Percentiles rank a stretch among this genome's conserved stretches.
Evolutionary conservation across 148 eudicot genomes (phyloP).

Genomic region (Linanthus parryae): DNA sequence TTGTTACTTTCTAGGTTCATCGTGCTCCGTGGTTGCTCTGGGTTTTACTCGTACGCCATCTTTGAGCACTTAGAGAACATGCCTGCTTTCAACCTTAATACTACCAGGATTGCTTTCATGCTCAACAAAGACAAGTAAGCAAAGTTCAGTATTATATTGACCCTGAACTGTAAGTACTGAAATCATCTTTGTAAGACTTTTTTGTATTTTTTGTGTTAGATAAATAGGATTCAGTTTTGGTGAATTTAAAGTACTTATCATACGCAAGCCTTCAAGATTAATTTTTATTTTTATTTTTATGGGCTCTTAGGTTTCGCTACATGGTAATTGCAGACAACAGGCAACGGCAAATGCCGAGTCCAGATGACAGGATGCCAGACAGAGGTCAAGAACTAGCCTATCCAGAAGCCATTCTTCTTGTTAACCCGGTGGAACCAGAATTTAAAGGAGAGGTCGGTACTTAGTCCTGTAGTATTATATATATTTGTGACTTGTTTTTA

Average conservation of each 20-base stretch:
- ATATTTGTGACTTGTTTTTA: too few relatives aligned
- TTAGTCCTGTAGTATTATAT: too few relatives aligned
- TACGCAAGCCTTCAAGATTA: not conserved
- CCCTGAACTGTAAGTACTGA: not conserved
- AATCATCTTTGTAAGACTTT: too few relatives aligned
- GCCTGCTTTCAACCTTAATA: slow-evolving; percentile 68
- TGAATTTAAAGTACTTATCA: not conserved
- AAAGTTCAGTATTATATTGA: not conserved
- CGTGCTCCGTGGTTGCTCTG: slow-evolving; percentile 72
- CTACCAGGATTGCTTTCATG: slow-evolving; percentile 79
- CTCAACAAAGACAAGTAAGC: slow-evolving; percentile 55
- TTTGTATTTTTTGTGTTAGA: not conserved
- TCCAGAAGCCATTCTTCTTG: slow-evolving; percentile 12
- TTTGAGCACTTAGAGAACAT: slow-evolving; percentile 54
- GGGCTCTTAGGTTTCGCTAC: slow-evolving; percentile 7
- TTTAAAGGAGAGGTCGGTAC: slow-evolving; percentile 2
- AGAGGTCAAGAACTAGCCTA: slow-evolving; percentile 2
- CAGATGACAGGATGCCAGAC: slow-evolving; percentile 3
- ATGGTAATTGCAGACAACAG: slow-evolving; percentile 7
- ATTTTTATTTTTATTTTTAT: not conserved
- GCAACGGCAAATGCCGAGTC: slow-evolving; percentile 9
- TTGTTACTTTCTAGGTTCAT: slow-evolving; percentile 38
- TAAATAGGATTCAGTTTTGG: not conserved
- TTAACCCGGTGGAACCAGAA: slow-evolving; percentile 7
- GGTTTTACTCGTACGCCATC: slow-evolving; percentile 83